Percentiles rank a stretch among this genome's conserved stretches.
These are phyloP conservation scores for Phytophthora hybrid DNA, from an alignment of 352 stramenopile species.

Conservation along the genomic window DNA sequence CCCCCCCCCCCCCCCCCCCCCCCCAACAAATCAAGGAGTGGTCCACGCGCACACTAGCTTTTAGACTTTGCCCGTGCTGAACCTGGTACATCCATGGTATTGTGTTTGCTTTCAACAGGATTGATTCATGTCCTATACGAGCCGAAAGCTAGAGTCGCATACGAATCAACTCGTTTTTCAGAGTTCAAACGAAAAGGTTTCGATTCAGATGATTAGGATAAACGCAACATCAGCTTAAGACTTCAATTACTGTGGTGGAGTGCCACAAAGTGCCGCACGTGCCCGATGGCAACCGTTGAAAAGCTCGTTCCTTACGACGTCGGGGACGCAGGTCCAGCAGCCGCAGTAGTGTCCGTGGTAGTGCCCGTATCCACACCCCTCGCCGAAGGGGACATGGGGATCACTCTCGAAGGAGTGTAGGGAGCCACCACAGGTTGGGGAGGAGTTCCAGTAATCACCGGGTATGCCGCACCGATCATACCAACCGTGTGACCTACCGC, in stretches of 20 bases:
- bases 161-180: neutral
- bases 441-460: neutral
- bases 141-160: too few species aligned
- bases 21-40: too few species aligned
- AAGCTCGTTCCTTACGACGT: neutral
- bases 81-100: too few species aligned
- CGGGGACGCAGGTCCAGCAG: neutral
- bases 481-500: constrained; percentile 15
- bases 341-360: too few species aligned
- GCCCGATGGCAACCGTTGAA: neutral
- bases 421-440: neutral
- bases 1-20: too few species aligned
- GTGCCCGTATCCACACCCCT: neutral
- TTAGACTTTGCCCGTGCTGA: too few species aligned
- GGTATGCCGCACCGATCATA: constrained; percentile 9
- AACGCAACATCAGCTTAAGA: neutral
- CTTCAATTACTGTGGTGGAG: neutral
- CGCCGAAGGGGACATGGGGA: neutral
- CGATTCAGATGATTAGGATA: neutral
- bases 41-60: too few species aligned
- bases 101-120: too few species aligned
- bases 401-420: neutral
- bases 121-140: too few species aligned
- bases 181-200: neutral
- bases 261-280: neutral